These are phyloP conservation scores for Colletotrichum sp. DNA, from an alignment of 2,329 filamentous ascomycete species.

Conservation along the genomic window DNA sequence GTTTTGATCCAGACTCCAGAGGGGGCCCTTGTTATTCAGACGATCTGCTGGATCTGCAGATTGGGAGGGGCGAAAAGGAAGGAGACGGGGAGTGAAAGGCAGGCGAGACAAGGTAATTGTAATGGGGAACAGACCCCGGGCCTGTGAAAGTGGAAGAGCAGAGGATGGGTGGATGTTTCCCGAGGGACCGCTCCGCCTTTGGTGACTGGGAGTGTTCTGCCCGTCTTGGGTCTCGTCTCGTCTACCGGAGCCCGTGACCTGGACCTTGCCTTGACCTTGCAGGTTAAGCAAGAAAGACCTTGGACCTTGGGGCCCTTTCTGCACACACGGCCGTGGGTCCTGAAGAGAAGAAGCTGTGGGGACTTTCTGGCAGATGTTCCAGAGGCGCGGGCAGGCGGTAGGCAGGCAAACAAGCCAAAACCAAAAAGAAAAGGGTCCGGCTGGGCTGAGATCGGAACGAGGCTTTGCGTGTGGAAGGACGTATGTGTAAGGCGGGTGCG, in stretches of 20 bases:
- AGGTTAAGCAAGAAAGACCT: slow-evolving; percentile 3
- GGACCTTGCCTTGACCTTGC: not conserved
- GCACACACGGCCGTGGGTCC: not conserved
- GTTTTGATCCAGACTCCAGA: slow-evolving; percentile 3
- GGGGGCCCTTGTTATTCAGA: slow-evolving; percentile 4
- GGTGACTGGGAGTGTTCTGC: not conserved
- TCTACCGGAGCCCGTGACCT: slow-evolving; percentile 11
- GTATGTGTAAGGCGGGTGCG: not conserved
- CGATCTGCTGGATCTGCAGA: slow-evolving; percentile 18
- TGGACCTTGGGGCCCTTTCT: not conserved
- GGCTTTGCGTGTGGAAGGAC: not conserved
- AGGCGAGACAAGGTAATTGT: slow-evolving; percentile 18
- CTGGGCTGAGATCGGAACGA: not conserved
- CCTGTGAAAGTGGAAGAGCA: not conserved
- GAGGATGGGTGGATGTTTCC: slow-evolving; percentile 1
- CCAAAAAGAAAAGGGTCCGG: not conserved
- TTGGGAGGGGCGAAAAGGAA: slow-evolving; percentile 15
- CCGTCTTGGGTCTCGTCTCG: slow-evolving; percentile 9
- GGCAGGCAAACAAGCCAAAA: not conserved
- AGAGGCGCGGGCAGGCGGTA: not conserved
- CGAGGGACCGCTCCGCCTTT: not conserved
- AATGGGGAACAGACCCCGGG: slow-evolving; percentile 13
- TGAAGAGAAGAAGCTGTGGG: not conserved
- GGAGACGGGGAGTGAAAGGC: slow-evolving; percentile 8
- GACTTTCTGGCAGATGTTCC: not conserved